Conservation (phyloP, 176 grass and related monocot genomes). For the Oryza meyeriana region DNA sequence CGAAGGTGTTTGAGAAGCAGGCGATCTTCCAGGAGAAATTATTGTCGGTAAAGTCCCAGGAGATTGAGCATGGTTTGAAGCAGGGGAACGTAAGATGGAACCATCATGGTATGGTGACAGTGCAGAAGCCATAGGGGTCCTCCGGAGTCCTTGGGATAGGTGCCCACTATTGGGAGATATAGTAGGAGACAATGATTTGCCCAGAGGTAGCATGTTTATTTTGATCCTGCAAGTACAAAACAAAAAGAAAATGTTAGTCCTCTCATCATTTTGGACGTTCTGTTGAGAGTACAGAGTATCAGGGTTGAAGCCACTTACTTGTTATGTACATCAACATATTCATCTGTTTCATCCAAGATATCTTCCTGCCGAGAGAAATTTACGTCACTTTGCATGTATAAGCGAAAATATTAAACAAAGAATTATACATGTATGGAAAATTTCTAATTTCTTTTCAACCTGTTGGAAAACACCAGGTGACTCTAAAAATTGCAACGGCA, state of each 20-base stretch:
- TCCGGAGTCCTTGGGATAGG: constrained; percentile 46
- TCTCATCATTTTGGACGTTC: neutral
- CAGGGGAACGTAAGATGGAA: constrained; percentile 48
- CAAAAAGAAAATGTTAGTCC: constrained; percentile 2
- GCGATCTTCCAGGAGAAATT: constrained; percentile 56
- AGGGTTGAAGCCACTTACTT: constrained; percentile 55
- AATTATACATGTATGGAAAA: neutral
- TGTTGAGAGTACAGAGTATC: neutral
- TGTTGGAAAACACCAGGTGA: neutral
- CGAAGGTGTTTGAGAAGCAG: constrained; percentile 20
- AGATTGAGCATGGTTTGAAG: constrained; percentile 41
- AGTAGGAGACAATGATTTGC: constrained; percentile 51
- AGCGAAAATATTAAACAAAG: constrained; percentile 1
- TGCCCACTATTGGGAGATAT: constrained; percentile 53
- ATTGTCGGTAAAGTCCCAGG: constrained; percentile 39
- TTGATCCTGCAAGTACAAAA: constrained; percentile 70
- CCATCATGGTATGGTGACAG: constrained; percentile 51
- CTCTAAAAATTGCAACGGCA: neutral
- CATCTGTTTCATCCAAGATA: constrained; percentile 96
- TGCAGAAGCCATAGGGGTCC: constrained; percentile 66
- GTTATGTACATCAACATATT: constrained; percentile 98
- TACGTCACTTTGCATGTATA: constrained; percentile 11
- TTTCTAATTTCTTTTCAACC: constrained; percentile 1
- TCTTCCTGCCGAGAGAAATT: constrained; percentile 57
- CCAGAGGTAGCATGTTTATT: constrained; percentile 95